Conservation (phyloP, 1,284 basidiomycete species). For the Irpex sp. region DNA sequence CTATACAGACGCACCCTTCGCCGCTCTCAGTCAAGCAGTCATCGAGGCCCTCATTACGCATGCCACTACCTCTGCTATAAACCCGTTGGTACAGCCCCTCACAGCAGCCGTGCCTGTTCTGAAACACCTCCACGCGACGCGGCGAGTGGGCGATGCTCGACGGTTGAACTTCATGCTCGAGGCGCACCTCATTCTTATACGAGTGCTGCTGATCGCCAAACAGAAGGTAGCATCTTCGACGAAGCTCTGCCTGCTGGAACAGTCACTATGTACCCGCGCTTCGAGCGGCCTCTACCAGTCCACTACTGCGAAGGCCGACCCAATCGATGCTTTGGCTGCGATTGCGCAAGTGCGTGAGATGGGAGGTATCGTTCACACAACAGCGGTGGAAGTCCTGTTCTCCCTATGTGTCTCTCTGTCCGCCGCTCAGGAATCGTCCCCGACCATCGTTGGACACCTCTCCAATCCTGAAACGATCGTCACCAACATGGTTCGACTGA, state of each 20-base stretch:
- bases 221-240: constrained; percentile 36
- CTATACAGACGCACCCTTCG: constrained; percentile 50
- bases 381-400: constrained; percentile 64
- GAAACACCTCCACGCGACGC: constrained; percentile 52
- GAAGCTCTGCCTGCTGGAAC: constrained; percentile 67
- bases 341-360: constrained; percentile 63
- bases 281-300: constrained; percentile 43
- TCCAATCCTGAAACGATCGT: constrained; percentile 68
- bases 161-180: constrained; percentile 68
- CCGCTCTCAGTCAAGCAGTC: constrained; percentile 55
- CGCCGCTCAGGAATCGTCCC: constrained; percentile 49
- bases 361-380: constrained; percentile 54
- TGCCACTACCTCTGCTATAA: constrained; percentile 71
- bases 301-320: constrained; percentile 47
- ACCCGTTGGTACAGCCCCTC: constrained; percentile 69
- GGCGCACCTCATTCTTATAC: constrained; percentile 59
- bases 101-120: constrained; percentile 59
- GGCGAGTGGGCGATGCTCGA: constrained; percentile 66
- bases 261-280: constrained; percentile 62
- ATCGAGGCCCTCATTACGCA: constrained; percentile 65
- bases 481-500: constrained; percentile 56
- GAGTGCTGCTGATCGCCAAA: constrained; percentile 62
- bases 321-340: constrained; percentile 65
- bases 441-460: constrained; percentile 71
- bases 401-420: constrained; percentile 68